These are phyloP conservation scores for Jimgerdemannia lactiflua DNA, from an alignment of 192 early-diverging fungal genomes.

Conservation along the genomic window DNA sequence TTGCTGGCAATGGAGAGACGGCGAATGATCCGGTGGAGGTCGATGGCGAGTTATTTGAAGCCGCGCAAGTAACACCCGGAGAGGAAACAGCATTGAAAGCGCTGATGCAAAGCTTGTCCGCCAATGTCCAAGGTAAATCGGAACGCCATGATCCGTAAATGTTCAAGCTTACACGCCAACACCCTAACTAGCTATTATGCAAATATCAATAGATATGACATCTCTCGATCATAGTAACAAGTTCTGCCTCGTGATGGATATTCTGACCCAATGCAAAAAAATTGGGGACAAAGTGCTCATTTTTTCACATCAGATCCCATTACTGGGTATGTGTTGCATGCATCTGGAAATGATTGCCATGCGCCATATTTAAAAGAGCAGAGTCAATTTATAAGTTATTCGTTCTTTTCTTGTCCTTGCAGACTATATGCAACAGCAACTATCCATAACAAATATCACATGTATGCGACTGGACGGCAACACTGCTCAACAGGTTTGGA, in stretches of 20 bases:
- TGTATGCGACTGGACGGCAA: conserved; percentile 49
- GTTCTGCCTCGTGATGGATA: conserved; percentile 51
- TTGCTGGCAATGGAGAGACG: background rate
- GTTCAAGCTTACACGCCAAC: too few relatives aligned
- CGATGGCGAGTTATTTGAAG: conserved; percentile 12
- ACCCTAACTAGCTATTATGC: too few relatives aligned
- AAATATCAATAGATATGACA: conserved; percentile 17
- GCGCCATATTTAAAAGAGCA: too few relatives aligned
- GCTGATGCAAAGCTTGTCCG: background rate
- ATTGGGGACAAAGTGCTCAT: conserved; percentile 68
- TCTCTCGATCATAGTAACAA: conserved; percentile 41
- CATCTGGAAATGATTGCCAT: too few relatives aligned
- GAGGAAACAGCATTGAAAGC: background rate
- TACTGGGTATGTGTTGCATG: conserved; percentile 43
- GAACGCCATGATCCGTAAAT: too few relatives aligned
- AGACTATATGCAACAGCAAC: background rate
- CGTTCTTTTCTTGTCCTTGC: background rate
- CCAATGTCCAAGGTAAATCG: conserved; percentile 4
- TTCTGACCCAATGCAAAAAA: conserved; percentile 42
- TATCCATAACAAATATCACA: background rate
- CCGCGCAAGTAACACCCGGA: conserved; percentile 9
- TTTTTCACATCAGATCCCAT: conserved; percentile 68
- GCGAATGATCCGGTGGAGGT: conserved; percentile 10
- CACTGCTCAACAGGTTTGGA: conserved; percentile 20
- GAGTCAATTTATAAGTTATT: background rate